Base-by-base conservation (phyloP, 371 early-diverging fungal species). In the Apophysomyces elegans region DNA sequence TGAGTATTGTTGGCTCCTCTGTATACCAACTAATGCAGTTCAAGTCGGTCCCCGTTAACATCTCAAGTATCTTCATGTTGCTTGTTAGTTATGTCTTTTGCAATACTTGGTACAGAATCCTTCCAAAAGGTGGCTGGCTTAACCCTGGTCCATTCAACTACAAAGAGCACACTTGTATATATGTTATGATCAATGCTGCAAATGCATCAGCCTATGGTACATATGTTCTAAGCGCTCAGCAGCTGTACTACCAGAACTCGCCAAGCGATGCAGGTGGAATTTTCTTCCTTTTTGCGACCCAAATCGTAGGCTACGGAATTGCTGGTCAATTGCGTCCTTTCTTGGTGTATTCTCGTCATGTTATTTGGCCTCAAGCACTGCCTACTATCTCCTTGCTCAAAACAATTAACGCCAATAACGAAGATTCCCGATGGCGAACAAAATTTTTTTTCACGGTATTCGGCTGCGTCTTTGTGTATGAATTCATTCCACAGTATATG, bases 341-440 rank as follows among this genome's bases (percentile, higher is more conserved):
- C 75, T 77, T 95, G 21, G 93, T 96, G 7, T 81, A 87, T 35
- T 94, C 95, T 13, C 76, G 88, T 2, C 74, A 76, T 50, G 94
- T 96, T 95, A 79, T 93, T 26, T 96, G 95, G 95, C 95, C 95
- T 7, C 75, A 84, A 12, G 85, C 77, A 56, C 75, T 96, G 43
- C 84, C 92, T 47, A 83, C 79, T 26, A 85, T 90, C 59, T 90
- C 95, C 1, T 67, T 96, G 43, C 85, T 93, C 65, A 81, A 83
- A 32, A 86, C 93, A 0, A 80, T 95, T 18, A 94, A 93, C 71
- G 45, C 76, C 1, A 75, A 83, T 18, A 80, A 84, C 18, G 75
- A 81, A 36, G 83, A 84, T 66, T 77, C 90, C 56, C 83, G 85
- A 65, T 88, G 88, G 84, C 66, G 91, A 16, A 76, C 78, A 7